Conservation (phyloP, 2,329 filamentous ascomycete species). For the Coniosporium tulheliwenetii region DNA sequence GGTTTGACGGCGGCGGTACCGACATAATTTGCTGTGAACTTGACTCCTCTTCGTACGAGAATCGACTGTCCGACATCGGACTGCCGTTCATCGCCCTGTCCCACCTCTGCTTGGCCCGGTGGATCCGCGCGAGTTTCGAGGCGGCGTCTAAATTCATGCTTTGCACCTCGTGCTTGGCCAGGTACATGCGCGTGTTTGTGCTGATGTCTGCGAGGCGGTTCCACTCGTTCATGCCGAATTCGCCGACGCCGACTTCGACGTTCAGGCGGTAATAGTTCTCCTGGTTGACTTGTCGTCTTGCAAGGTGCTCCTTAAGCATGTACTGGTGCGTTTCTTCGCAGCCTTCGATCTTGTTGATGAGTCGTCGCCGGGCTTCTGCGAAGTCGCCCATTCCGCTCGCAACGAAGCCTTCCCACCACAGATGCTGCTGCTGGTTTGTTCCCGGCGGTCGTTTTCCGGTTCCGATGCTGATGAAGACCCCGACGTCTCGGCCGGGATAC, state of each 20-base stretch:
- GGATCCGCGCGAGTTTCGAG: conserved; percentile 68
- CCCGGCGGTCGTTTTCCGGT: conserved; percentile 73
- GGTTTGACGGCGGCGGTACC: conserved; percentile 24
- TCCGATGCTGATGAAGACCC: conserved; percentile 86
- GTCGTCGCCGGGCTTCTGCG: conserved; percentile 68
- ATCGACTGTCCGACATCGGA: conserved; percentile 8
- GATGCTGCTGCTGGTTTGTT: conserved; percentile 48
- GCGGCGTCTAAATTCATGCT: conserved; percentile 62
- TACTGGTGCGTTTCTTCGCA: conserved; percentile 82
- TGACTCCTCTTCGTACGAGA: conserved; percentile 15
- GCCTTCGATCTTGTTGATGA: conserved; percentile 87
- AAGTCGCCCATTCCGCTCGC: conserved; percentile 62
- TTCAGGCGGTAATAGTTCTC: conserved; percentile 96
- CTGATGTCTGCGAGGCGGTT: conserved; percentile 77
- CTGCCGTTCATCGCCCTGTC: conserved; percentile 30
- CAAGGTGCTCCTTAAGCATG: conserved; percentile 67
- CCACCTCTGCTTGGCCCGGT: conserved; percentile 56
- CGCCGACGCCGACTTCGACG: conserved; percentile 86
- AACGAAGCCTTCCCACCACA: conserved; percentile 87
- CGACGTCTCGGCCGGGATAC: conserved; percentile 86
- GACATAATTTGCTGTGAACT: conserved; percentile 22
- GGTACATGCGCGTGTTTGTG: conserved; percentile 75
- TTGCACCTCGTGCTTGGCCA: conserved; percentile 58
- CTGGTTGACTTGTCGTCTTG: conserved; percentile 61
- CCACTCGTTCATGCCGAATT: conserved; percentile 99